Base-by-base conservation (phyloP, 2,329 filamentous ascomycete species). In the Cladosporium halotolerans region DNA sequence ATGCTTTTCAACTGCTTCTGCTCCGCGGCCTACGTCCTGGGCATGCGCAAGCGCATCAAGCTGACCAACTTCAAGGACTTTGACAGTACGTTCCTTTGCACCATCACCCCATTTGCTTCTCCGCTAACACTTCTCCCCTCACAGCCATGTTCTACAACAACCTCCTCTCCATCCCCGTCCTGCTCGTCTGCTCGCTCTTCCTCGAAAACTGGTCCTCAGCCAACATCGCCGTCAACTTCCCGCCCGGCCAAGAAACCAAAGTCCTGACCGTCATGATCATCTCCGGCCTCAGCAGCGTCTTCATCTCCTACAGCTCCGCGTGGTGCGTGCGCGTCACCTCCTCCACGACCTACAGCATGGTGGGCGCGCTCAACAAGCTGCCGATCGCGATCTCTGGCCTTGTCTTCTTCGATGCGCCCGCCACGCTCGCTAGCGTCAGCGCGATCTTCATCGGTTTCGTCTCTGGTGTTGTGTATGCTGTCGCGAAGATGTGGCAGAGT, bases 91-190 rank as follows among this genome's bases (percentile, higher is more conserved):
- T 84, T 31, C 40, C 40, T 11, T 43, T n/a, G 10, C 16, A 34
- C 11, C 18, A n/a, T 8, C 16, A 11, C n/a, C 10, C 32, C 53
- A 41, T 28, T 50, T 57, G 50, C 31, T 52, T 36, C 19, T 32
- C 8, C 6, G 38, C 48, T 51, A 36, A 51, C 48, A 51, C 48
- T 9, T 28, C 2, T 31, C 1, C 7, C 13, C 9, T 28, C 16
- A 44, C 60, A 97, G 92, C 91, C 67, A 99, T 97, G 93, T 97
- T 93, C 77, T 99, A 99, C 80, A 99, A 99, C 82, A 97, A 99
- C 74, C 81, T 97, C 45, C 83, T 99, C 61, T 95, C 91, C 54
- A 96, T 99, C 59, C 93, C 93, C 28, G 86, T 97, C 65, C 83
- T 99, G 49, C 72, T 97, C 54, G 70, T 89, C 63, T 84, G 85